Percentiles rank a stretch among this genome's conserved stretches.
These are phyloP conservation scores for Acer yangbiense DNA, from an alignment of 345 rosid genomes.

Conservation along the genomic window DNA sequence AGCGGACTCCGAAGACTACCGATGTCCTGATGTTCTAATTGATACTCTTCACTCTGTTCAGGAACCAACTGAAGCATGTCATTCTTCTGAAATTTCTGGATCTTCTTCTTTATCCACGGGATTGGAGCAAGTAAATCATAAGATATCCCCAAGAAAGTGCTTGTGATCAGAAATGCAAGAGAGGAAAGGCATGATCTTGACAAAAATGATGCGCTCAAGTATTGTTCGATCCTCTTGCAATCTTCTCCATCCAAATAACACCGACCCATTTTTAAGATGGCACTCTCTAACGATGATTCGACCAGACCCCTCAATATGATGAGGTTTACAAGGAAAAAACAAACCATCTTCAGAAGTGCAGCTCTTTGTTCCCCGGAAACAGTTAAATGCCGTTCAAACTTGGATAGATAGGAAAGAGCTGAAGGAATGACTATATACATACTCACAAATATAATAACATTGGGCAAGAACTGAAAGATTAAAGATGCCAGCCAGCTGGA, in stretches of 20 bases:
- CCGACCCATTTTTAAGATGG: conserved; percentile 84
- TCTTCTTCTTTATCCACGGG: conserved; percentile 95
- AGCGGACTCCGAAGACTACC: conserved; percentile 74
- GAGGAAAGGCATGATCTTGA: conserved; percentile 94
- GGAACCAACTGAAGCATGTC: conserved; percentile 98
- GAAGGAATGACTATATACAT: conserved; percentile 94
- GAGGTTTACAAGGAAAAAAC: conserved; percentile 97
- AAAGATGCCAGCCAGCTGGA: conserved; percentile 94
- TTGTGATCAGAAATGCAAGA: conserved; percentile 84
- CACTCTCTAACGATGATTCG: conserved; percentile 85
- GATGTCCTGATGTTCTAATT: conserved; percentile 62
- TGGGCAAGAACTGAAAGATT: conserved; percentile 89
- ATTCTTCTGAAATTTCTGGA: conserved; percentile 82
- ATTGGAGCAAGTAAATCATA: conserved; percentile 87
- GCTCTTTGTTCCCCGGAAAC: conserved; percentile 94
- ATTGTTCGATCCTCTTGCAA: conserved; percentile 95
- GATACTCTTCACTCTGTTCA: conserved; percentile 82
- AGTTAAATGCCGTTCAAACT: conserved; percentile 89
- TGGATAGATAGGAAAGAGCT: conserved; percentile 86
- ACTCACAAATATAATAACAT: conserved; percentile 86
- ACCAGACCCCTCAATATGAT: conserved; percentile 83
- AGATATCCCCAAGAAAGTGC: conserved; percentile 96
- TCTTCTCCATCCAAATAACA: conserved; percentile 98
- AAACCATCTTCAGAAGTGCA: conserved; percentile 95
- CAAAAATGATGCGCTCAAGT: conserved; percentile 89